Percentiles rank a stretch among this genome's conserved stretches.
These are phyloP conservation scores for Dryas alaskensis DNA, from an alignment of 306 rosid genomes.

Conservation along the genomic window DNA sequence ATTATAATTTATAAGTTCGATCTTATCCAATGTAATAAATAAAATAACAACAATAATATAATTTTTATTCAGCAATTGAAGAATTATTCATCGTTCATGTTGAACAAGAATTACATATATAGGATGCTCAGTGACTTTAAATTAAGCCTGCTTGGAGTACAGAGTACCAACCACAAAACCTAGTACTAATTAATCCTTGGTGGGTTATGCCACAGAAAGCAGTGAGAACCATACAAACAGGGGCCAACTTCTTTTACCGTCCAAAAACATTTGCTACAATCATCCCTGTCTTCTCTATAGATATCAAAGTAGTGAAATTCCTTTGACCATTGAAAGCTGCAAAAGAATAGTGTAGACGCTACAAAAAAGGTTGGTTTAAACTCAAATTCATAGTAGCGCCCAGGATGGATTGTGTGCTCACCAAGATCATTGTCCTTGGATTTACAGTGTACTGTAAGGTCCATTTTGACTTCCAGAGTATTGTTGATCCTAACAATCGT, in stretches of 20 bases:
- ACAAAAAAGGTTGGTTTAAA: neutral
- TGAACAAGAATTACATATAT: neutral
- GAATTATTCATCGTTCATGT: neutral
- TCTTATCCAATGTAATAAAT: too few species aligned
- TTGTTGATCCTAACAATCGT: neutral
- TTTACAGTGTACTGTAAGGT: neutral
- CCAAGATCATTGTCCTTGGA: neutral
- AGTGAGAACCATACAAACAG: neutral
- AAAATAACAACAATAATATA: too few species aligned
- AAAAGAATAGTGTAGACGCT: neutral
- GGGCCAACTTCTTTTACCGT: neutral
- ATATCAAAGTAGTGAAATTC: neutral
- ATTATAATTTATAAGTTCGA: too few species aligned
- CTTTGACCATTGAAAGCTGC: neutral
- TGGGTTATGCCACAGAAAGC: neutral
- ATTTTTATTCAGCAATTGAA: neutral
- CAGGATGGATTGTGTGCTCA: neutral
- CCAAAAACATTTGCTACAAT: neutral
- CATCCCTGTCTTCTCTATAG: neutral
- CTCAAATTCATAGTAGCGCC: neutral
- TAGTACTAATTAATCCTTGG: too few species aligned
- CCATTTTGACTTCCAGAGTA: neutral
- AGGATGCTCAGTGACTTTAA: neutral
- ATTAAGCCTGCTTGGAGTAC: too few species aligned
- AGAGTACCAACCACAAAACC: too few species aligned